Evolutionary conservation across 148 eudicot species (phyloP).

Genomic region (Rhododendron ferrugineum): DNA sequence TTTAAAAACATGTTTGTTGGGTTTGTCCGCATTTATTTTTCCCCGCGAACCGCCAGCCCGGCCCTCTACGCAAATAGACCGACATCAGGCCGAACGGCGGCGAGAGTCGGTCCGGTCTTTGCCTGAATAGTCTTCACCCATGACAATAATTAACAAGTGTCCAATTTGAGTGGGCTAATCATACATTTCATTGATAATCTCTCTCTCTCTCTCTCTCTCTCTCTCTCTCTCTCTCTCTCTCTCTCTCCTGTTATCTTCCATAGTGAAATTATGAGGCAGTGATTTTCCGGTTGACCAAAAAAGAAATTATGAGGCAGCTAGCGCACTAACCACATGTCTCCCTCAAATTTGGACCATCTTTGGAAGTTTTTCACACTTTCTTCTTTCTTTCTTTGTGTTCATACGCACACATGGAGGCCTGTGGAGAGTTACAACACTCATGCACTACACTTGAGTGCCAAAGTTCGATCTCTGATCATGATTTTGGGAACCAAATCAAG

Average conservation of each 20-base stretch:
- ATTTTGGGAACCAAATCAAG: neutral
- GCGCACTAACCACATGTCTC: neutral
- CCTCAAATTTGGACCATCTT: neutral
- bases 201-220: neutral
- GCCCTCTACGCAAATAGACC: too few relatives aligned
- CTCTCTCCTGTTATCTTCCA: neutral
- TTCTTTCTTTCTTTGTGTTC: neutral
- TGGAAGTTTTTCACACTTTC: neutral
- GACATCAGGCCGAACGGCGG: too few relatives aligned
- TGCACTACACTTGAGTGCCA: neutral
- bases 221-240: neutral
- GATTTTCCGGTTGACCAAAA: too few relatives aligned
- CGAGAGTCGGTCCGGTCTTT: too few relatives aligned
- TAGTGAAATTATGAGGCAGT: neutral
- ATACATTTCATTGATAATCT: neutral
- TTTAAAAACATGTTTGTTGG: too few relatives aligned
- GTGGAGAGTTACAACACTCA: neutral
- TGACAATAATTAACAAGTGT: too few relatives aligned
- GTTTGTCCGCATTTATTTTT: too few relatives aligned
- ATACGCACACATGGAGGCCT: neutral
- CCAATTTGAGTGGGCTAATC: too few relatives aligned
- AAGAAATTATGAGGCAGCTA: neutral
- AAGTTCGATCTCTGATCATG: neutral
- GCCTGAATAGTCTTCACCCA: too few relatives aligned
- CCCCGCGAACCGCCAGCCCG: too few relatives aligned